Base-by-base conservation (phyloP, 371 early-diverging fungal species). In the Thermomucor indicae-seudaticae region DNA sequence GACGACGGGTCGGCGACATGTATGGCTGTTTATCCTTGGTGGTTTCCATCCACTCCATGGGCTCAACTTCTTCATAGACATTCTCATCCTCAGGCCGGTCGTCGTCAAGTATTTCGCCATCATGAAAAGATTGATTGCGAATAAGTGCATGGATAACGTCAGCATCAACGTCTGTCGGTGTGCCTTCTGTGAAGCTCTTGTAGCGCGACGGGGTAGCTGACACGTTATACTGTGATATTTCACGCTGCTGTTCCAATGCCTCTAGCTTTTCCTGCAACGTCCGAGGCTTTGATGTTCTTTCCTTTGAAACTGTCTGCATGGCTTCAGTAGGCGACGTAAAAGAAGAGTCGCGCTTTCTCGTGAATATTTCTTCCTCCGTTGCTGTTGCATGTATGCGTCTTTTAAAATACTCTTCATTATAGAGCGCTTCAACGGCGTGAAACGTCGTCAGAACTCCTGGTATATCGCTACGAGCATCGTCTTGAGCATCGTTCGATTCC, bases 371-470 rank as follows among this genome's bases (percentile, higher is more conserved):
- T 14, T 14, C 32, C 14, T 32, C 32, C 7, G 32, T 32, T 14
- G 14, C 32, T 32, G 10, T 7, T 32, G 32, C 7, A 7, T 32
- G 10, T n/a, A n/a, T n/a, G 7, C 32, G 32, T 7, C 32, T 7
- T 14, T 32, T 7, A 7, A 7, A 14, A 32, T 32, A 32, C 14
- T 32, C 32, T 32, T 32, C 10, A 14, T 14, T 32, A 45, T 70
- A 70, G 7, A 81, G 34, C 2, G 72, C 70, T 25, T 70, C 69
- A 17, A 79, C 61, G 8, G 80, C 51, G 31, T 73, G 55, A 59
- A 73, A 79, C 4, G 72, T 67, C 0, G 81, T 80, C 43, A 67
- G 54, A 3, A 81, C 25, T 16, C 48, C 19, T 6, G 14, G 47
- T 44, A 14, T 10, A 22, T 43, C 43, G n/a, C 51, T 25, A 11